Base-by-base conservation (phyloP, 2,329 filamentous ascomycete genomes). In the Xylaria multiplex region DNA sequence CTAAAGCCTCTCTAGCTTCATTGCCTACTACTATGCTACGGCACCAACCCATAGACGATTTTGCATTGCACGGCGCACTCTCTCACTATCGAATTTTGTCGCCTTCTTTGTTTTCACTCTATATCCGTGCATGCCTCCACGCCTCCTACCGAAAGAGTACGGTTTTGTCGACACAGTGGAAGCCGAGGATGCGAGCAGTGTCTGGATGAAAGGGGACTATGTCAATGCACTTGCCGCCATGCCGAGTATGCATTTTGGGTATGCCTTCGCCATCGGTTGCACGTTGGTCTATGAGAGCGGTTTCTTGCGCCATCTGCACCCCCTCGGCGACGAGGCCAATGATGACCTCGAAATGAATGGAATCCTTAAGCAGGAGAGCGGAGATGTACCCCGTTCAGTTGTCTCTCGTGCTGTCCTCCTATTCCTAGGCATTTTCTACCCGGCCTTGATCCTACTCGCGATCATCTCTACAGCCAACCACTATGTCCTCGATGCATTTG, bases 401-500 rank as follows among this genome's bases (percentile, higher is more conserved):
- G 37, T 35, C 8, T 69, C 70, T 13, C 71, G 72, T 46, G 37
- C 65, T 4, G 14, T 64, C 2, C 70, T 72, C 19, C 63, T 74
- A 1, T 53, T 63, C 22, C 55, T 85, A 16, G 85, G 85, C 35
- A 64, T 87, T 19, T 77, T 79, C 53, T 88, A 88, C 71, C 86
- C 86, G 1, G 70, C 76, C 5, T 82, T 85, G 72, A 85, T 88
- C 58, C 73, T 89, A 55, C 79, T 83, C 0, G 84, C 84, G 35
- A 89, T 90, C 65, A 83, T 90, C 32, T 84, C 86, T 16, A 89
- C 87, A 0, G 87, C 86, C 40, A 90, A 90, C 71, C 87, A 84
- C 71, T 84, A 91, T 75, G 84, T 90, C 53, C 81, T 91, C 4
- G 90, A 92, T 76, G 89, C 90, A 0, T 81, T 90, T 22, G 89